Conservation (phyloP, 257 asterid species). For the Solanum tarapatanum region DNA sequence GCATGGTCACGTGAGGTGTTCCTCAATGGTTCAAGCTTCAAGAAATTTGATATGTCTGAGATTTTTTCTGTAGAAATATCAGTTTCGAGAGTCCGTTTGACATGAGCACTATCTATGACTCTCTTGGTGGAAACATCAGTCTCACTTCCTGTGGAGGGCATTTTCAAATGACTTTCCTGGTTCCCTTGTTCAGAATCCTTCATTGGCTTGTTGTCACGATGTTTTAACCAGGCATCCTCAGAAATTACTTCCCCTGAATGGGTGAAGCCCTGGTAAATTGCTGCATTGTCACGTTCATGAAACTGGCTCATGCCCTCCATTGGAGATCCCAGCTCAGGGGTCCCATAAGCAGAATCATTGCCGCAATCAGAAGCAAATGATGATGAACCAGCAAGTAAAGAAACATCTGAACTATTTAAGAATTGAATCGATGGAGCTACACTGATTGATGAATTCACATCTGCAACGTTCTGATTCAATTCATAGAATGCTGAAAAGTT, state of each 20-base stretch:
- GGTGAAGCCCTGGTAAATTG: slow-evolving; percentile 5
- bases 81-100: slow-evolving; percentile 7
- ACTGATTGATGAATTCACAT: slow-evolving; percentile 14
- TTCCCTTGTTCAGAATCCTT: slow-evolving; percentile 10
- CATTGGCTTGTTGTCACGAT: slow-evolving; percentile 8
- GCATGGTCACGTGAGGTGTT: slow-evolving; percentile 13
- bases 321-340: slow-evolving; percentile 27
- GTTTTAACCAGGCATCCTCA: slow-evolving; percentile 12
- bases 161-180: neutral
- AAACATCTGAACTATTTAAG: slow-evolving; percentile 23
- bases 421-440: slow-evolving; percentile 20
- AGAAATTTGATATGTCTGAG: neutral
- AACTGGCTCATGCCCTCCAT: neutral
- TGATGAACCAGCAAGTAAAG: slow-evolving; percentile 18
- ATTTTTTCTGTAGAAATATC: slow-evolving; percentile 5
- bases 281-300: slow-evolving; percentile 15
- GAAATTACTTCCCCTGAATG: slow-evolving; percentile 11
- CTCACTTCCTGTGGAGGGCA: neutral
- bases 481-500: slow-evolving; percentile 46
- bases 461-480: slow-evolving; percentile 18
- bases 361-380: slow-evolving; percentile 18
- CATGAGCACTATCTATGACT: neutral
- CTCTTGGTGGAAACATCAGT: neutral
- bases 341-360: slow-evolving; percentile 22
- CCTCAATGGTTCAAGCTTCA: slow-evolving; percentile 2